Evolutionary conservation across 2,329 filamentous ascomycete species (phyloP), one percentile per base, ranked within the genome.

Genomic region (Chrysoporthe deuterocubensis): DNA sequence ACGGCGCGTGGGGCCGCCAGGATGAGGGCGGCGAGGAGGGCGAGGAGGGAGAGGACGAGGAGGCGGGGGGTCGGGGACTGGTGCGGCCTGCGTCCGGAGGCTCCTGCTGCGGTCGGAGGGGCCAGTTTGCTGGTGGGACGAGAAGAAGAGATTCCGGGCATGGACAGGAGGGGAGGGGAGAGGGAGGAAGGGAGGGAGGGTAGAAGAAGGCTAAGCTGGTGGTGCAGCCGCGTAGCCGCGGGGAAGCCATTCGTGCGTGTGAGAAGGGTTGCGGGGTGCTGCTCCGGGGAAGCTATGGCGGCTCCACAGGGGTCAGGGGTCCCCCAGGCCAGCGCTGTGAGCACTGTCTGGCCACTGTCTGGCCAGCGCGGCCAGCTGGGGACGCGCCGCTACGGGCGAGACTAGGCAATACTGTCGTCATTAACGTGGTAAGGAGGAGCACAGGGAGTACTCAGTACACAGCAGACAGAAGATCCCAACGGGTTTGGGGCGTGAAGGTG

Each of bases 1-100:
- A 84, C 78, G 73, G 86, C 81, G 77, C 88, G 84, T 78, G 85
- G 82, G 76, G 85, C 82, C 83, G 90, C 90, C 90, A 93, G 88
- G 76, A 86, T 91, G 85, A 85, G 81, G 80, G 82, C 75, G 65
- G 84, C 78, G 71, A 80, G 78, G 75, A 87, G 75, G 77, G 91
- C 84, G 75, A 91, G 78, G 73, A 89, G 75, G 77, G 91, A 84
- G 75, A 90, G 78, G 73, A 89, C 78, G 72, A 87, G 78, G 74
- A 87, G 71, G 69, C 86, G 75, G 76, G 84, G 76, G 75, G 76
- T 72, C 54, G 69, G 59, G 44, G 34, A 16, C 42, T 46, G 65
- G 54, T 40, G 48, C 42, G 46, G 58, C 32, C 64, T 72, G 63
- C 67, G 48, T 69, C 72, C 72, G 67, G 70, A 67, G 44, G 68